A percentile compares a stretch with the other conserved stretches of the same genome.
phyloP scores from a whole-genome alignment of 1,284 basidiomycete species.

The Violaceomyces palustris region DNA sequence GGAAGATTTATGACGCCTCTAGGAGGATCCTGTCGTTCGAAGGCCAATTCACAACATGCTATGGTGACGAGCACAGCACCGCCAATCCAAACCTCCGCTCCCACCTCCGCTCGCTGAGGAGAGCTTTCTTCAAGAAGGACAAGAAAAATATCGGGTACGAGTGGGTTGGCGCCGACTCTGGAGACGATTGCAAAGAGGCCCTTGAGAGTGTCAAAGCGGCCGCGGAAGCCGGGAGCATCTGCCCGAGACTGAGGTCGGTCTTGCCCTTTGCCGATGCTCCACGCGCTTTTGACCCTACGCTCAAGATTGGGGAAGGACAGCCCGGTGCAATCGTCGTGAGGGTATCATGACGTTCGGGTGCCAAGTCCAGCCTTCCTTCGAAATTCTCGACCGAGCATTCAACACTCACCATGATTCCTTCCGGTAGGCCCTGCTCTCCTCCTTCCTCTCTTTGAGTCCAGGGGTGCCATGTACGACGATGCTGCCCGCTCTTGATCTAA shows the following conservation, averaged over 20 bases:
- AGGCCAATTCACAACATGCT: slow-evolving; percentile 52
- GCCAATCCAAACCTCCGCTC: slow-evolving; percentile 48
- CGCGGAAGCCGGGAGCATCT: slow-evolving; percentile 42
- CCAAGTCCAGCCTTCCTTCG: no score
- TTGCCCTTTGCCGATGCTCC: slow-evolving; percentile 45
- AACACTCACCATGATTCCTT: no score
- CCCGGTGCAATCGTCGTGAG: slow-evolving; percentile 43
- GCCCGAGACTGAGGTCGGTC: slow-evolving; percentile 45
- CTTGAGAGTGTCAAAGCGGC: slow-evolving; percentile 44
- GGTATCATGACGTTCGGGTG: slow-evolving; percentile 39
- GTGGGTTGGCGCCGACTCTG: slow-evolving; percentile 45
- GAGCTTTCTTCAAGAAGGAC: slow-evolving; percentile 55
- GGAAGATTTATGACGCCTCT: slow-evolving; percentile 54
- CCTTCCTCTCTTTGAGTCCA: no score
- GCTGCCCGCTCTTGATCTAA: no score
- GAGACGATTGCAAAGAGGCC: slow-evolving; percentile 42
- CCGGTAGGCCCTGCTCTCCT: no score
- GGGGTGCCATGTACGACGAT: no score
- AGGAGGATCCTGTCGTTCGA: slow-evolving; percentile 52
- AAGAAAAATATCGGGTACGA: slow-evolving; percentile 54
- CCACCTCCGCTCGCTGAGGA: slow-evolving; percentile 50
- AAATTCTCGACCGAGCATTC: no score
- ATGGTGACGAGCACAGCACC: slow-evolving; percentile 50
- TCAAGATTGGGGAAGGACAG: slow-evolving; percentile 25
- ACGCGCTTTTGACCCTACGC: slow-evolving; percentile 38